A percentile compares a stretch with the other conserved stretches of the same genome.
These are phyloP conservation scores for Wickerhamiella kurtzmanii DNA, from an alignment of 805 yeast genomes.

Conservation along the genomic window DNA sequence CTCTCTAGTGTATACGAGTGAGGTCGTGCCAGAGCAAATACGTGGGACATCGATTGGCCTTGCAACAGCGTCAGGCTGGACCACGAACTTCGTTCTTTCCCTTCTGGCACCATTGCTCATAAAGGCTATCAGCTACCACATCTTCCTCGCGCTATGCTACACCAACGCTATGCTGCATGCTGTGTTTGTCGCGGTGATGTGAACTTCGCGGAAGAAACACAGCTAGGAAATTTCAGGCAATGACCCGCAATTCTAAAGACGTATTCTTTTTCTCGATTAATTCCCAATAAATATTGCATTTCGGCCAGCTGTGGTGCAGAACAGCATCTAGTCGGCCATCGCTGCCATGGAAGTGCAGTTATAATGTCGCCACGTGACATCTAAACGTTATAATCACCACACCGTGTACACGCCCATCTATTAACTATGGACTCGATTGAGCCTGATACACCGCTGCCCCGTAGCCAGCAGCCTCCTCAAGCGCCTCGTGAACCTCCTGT, in stretches of 20 bases:
- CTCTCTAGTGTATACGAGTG: slow-evolving; percentile 19
- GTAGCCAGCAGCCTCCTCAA: background rate
- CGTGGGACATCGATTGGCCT: slow-evolving; percentile 15
- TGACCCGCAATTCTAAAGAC: no score
- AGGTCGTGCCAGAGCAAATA: slow-evolving; percentile 10
- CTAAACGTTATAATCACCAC: background rate
- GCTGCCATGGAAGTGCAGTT: no score
- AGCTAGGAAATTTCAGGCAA: background rate
- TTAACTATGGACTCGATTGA: slow-evolving; percentile 1
- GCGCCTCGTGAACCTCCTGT: background rate
- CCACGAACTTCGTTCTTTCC: slow-evolving; percentile 14
- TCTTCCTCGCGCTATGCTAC: slow-evolving; percentile 7
- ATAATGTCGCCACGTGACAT: no score
- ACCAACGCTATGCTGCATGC: background rate
- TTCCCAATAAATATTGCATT: no score
- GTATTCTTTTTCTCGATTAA: no score
- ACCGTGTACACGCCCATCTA: background rate
- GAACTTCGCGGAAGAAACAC: no score
- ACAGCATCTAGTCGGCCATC: no score
- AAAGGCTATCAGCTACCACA: slow-evolving; percentile 1
- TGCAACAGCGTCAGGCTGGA: slow-evolving; percentile 19
- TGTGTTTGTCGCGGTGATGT: background rate
- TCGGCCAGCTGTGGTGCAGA: no score
- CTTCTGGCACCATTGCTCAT: slow-evolving; percentile 6
- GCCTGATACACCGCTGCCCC: background rate